These are phyloP conservation scores for Canavalia ensiformis DNA, from an alignment of 306 rosid species.

Conservation along the genomic window DNA sequence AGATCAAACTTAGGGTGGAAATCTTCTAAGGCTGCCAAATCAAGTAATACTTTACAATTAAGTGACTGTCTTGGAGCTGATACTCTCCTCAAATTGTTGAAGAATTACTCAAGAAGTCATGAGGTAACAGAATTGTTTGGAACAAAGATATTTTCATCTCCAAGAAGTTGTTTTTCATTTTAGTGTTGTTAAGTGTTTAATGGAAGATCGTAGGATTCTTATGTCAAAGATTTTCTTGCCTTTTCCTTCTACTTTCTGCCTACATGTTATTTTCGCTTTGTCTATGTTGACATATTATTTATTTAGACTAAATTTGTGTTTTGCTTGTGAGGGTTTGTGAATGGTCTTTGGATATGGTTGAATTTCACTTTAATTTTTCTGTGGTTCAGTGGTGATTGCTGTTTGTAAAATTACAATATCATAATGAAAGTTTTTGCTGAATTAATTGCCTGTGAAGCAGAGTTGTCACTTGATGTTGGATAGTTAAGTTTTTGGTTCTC, in stretches of 20 bases:
- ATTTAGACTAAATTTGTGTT: conserved; percentile 20
- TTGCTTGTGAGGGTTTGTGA: not conserved
- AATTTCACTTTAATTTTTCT: not conserved
- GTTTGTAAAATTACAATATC: not conserved
- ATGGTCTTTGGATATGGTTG: not conserved
- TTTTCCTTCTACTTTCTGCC: not conserved
- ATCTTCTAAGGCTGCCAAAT: conserved; percentile 73
- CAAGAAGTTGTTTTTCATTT: conserved; percentile 1
- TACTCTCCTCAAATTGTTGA: conserved; percentile 89
- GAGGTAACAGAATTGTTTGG: conserved; percentile 61
- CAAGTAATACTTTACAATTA: conserved; percentile 73
- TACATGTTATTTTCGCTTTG: not conserved
- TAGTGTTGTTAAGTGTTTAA: not conserved
- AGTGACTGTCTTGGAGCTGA: conserved; percentile 99
- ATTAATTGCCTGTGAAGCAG: not conserved
- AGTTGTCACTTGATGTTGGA: not conserved
- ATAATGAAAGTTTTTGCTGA: not conserved
- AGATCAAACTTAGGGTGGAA: conserved; percentile 93
- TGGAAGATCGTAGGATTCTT: not conserved
- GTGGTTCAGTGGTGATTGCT: not conserved
- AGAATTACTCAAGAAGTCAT: conserved; percentile 95
- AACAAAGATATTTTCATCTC: not conserved
- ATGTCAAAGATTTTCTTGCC: not conserved
- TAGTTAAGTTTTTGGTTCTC: not conserved
- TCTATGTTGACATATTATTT: not conserved